Percentiles rank a stretch among this genome's conserved stretches.
These are phyloP conservation scores for Ceriops tagal DNA, from an alignment of 345 rosid species.

Conservation along the genomic window DNA sequence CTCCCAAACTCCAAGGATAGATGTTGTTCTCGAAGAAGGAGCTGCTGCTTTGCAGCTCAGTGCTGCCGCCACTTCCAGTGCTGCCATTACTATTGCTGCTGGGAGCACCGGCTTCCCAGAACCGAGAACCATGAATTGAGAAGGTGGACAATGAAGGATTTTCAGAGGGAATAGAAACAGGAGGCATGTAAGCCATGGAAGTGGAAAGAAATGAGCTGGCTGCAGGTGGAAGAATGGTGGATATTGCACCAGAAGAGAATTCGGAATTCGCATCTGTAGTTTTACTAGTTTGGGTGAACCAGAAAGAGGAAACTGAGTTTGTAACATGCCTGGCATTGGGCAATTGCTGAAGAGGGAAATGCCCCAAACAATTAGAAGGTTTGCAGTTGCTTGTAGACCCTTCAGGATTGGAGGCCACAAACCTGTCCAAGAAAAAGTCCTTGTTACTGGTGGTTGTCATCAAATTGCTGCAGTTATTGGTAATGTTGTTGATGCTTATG, in stretches of 20 bases:
- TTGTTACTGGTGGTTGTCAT: constrained; percentile 22
- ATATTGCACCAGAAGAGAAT: constrained; percentile 26
- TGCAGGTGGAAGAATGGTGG: constrained; percentile 32
- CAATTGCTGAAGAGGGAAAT: constrained; percentile 38
- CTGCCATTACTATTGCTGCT: constrained; percentile 35
- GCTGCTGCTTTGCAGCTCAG: constrained; percentile 47
- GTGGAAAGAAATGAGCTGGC: constrained; percentile 35
- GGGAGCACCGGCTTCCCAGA: constrained; percentile 42
- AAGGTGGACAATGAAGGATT: constrained; percentile 37
- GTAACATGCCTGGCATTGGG: constrained; percentile 35
- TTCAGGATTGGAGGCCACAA: constrained; percentile 36
- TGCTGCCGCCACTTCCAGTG: constrained; percentile 40
- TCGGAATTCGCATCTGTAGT: constrained; percentile 35
- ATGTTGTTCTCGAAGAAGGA: constrained; percentile 47
- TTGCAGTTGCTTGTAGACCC: constrained; percentile 28
- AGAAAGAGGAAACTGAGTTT: constrained; percentile 25
- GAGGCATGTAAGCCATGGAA: constrained; percentile 37
- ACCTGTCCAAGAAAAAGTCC: constrained; percentile 33
- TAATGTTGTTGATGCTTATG: constrained; percentile 23
- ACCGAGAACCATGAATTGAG: constrained; percentile 27
- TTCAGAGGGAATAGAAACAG: constrained; percentile 32
- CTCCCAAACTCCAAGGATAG: constrained; percentile 53
- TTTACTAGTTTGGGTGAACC: constrained; percentile 37
- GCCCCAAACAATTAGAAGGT: constrained; percentile 30
- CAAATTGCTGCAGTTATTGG: constrained; percentile 14